Evolutionary conservation across 2,329 filamentous ascomycete species (phyloP).

Genomic region (Colletotrichum noveboracense): DNA sequence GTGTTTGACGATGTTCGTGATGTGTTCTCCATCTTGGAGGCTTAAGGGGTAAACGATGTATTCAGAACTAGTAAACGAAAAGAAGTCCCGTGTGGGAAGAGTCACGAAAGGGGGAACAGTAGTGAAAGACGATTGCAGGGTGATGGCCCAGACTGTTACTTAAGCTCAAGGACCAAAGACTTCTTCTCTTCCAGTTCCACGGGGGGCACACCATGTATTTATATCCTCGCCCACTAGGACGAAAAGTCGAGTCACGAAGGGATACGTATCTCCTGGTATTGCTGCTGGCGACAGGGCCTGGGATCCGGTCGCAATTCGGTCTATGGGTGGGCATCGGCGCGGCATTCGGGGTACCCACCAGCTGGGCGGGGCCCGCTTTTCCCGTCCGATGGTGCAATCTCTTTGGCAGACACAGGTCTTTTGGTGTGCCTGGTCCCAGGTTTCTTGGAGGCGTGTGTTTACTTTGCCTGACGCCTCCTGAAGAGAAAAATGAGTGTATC

Average conservation of each 20-base stretch:
- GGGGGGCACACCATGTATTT: not conserved
- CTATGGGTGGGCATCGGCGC: constrained; percentile 2
- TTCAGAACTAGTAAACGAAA: not conserved
- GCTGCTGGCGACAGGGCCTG: not conserved
- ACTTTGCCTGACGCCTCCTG: not conserved
- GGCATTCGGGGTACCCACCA: constrained; percentile 16
- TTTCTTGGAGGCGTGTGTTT: not conserved
- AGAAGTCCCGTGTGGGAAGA: not conserved
- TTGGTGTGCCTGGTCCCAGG: not conserved
- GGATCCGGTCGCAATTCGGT: constrained; percentile 16
- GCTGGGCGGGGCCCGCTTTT: not conserved
- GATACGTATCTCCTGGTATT: not conserved
- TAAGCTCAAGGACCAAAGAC: not conserved
- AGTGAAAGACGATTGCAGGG: not conserved
- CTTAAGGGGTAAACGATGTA: not conserved
- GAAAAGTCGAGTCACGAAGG: not conserved
- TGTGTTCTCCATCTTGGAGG: constrained; percentile 1
- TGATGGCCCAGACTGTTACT: not conserved
- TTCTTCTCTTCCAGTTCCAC: not conserved
- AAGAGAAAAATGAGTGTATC: not conserved
- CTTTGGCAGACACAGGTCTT: not conserved
- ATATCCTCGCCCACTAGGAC: not conserved
- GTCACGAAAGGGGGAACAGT: not conserved
- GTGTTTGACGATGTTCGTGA: constrained; percentile 5
- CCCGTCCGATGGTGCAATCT: constrained; percentile 13